phyloP scores from a whole-genome alignment of 2,329 filamentous ascomycete species.

The Epichloe aotearoae region DNA sequence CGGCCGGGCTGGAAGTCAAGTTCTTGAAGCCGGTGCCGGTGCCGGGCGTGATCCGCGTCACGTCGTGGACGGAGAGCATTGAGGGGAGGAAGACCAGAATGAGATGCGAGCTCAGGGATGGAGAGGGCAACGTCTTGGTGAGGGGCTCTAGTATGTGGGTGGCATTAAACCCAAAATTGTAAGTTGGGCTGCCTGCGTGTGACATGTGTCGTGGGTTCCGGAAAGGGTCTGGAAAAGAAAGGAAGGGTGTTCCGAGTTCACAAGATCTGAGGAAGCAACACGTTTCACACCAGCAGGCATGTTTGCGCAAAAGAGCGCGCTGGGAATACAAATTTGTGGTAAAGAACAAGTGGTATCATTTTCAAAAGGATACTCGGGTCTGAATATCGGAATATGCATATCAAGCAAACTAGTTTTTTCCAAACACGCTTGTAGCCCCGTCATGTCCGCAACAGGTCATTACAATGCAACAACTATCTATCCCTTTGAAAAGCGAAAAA shows the following conservation, averaged over 20 bases:
- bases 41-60: slow-evolving; percentile 18
- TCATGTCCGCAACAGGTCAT: not conserved
- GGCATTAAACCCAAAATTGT: slow-evolving; percentile 18
- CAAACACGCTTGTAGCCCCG: not conserved
- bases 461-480: not conserved
- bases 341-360: not conserved
- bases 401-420: not conserved
- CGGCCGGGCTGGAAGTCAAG: slow-evolving; percentile 21
- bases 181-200: not conserved
- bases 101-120: slow-evolving; percentile 17
- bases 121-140: slow-evolving; percentile 17
- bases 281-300: too few relatives aligned
- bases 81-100: slow-evolving; percentile 22
- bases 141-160: slow-evolving; percentile 21
- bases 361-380: not conserved
- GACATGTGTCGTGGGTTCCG: not conserved
- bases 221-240: not conserved
- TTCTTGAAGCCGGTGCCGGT: slow-evolving; percentile 20
- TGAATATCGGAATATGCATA: not conserved
- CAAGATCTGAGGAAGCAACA: too few relatives aligned
- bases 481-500: too few relatives aligned
- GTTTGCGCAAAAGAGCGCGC: too few relatives aligned
- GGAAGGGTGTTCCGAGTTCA: not conserved
- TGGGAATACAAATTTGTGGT: not conserved
- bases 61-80: slow-evolving; percentile 18